Percentiles rank a stretch among this genome's conserved stretches.
Conservation (phyloP, 108 stramenopile species). For the Mediolabrus comicus region DNA sequence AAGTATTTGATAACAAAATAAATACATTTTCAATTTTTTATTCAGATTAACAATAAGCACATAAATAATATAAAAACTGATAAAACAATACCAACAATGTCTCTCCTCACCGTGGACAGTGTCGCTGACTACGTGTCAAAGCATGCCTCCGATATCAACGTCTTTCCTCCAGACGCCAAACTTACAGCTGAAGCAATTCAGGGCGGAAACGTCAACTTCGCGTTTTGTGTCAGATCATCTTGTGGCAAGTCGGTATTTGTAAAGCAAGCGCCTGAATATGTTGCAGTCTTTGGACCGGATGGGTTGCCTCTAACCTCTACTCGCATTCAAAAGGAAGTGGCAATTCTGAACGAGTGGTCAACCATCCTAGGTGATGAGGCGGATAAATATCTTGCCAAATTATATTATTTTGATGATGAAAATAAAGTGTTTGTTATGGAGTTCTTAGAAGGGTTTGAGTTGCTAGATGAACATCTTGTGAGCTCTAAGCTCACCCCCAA, state of each 20-base stretch:
- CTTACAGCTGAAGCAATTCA: constrained; percentile 59
- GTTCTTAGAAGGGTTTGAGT: constrained; percentile 64
- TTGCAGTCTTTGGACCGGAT: constrained; percentile 78
- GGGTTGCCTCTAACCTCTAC: constrained; percentile 68
- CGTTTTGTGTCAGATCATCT: constrained; percentile 62
- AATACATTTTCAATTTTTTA: no score
- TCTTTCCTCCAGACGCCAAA: constrained; percentile 33
- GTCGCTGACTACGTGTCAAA: constrained; percentile 59
- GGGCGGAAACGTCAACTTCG: constrained; percentile 86
- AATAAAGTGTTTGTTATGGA: constrained; percentile 84
- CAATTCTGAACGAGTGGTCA: constrained; percentile 59
- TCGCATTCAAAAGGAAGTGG: constrained; percentile 70
- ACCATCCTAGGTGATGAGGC: constrained; percentile 47
- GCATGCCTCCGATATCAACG: constrained; percentile 48
- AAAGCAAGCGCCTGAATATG: constrained; percentile 85
- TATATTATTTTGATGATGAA: constrained; percentile 72
- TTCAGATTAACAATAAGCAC: no score
- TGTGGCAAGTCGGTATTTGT: constrained; percentile 62
- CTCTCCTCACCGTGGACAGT: constrained; percentile 62
- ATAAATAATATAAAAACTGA: no score
- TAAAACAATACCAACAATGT: constrained; percentile 10
- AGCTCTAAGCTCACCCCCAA: constrained; percentile 22
- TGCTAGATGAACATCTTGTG: constrained; percentile 77
- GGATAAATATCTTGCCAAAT: constrained; percentile 57
- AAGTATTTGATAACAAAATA: no score